Percentiles rank a stretch among this genome's conserved stretches.
phyloP scores from a whole-genome alignment of 2,329 filamentous ascomycete species.

The Mariannaea elegans region DNA sequence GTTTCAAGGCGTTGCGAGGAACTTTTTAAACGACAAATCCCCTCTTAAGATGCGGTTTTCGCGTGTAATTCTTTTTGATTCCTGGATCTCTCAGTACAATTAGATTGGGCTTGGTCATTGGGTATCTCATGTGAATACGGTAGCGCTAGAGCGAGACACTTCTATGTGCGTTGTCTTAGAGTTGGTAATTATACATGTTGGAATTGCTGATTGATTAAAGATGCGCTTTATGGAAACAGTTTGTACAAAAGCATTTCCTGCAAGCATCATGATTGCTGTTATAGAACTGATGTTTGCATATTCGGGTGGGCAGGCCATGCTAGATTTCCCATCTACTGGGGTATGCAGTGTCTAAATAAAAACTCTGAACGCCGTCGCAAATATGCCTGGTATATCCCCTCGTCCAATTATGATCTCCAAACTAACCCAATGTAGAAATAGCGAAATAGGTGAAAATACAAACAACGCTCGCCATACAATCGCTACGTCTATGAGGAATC shows the following conservation, averaged over 20 bases:
- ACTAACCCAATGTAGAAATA: neutral
- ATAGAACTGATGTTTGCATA: neutral
- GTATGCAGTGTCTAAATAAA: neutral
- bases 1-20: slow-evolving; percentile 36
- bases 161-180: neutral
- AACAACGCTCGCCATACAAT: neutral
- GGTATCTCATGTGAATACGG: too few relatives aligned
- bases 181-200: neutral
- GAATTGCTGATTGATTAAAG: neutral
- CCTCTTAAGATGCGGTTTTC: slow-evolving; percentile 4
- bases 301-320: neutral
- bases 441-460: neutral
- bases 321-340: neutral
- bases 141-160: slow-evolving; percentile 2
- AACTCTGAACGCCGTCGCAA: neutral
- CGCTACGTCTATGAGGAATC: neutral
- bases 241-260: too few relatives aligned
- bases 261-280: too few relatives aligned
- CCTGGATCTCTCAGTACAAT: slow-evolving; percentile 13
- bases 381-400: slow-evolving; percentile 1
- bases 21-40: neutral
- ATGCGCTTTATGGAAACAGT: too few relatives aligned
- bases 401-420: neutral
- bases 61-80: slow-evolving; percentile 6
- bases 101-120: too few relatives aligned